Evolutionary conservation across 257 asterid species (phyloP).

Genomic region (Perilla frutescens): DNA sequence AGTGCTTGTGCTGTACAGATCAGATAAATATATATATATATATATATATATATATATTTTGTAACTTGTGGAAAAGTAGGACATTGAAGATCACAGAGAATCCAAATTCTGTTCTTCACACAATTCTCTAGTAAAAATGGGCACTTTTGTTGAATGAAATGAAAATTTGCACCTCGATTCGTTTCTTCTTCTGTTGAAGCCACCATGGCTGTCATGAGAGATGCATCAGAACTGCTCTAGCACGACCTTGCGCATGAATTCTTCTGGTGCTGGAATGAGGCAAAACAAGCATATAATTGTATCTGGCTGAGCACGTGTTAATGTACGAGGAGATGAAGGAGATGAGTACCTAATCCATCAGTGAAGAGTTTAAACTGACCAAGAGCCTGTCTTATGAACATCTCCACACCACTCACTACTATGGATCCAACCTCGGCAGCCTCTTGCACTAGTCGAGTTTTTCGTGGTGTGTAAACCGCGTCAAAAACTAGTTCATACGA

Average conservation of each 20-base stretch:
- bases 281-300: background rate
- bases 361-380: constrained; percentile 72
- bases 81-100: background rate
- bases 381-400: constrained; percentile 76
- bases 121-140: background rate
- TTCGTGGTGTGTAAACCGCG: constrained; percentile 73
- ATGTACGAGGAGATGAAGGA: constrained; percentile 1
- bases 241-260: constrained; percentile 74
- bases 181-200: background rate
- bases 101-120: background rate
- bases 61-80: background rate
- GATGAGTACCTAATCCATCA: constrained; percentile 58
- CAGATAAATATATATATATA: too few species aligned
- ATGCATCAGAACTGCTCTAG: constrained; percentile 57
- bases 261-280: constrained; percentile 64
- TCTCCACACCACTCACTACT: constrained; percentile 78
- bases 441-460: constrained; percentile 65
- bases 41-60: background rate
- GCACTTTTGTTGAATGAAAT: background rate
- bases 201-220: background rate
- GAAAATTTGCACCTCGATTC: background rate
- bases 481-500: constrained; percentile 71
- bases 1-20: background rate
- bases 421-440: constrained; percentile 71
- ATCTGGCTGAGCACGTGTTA: background rate